Evolutionary conservation across 768 basidiomycete genomes (phyloP).

Genomic region (Pulveroboletus sp.): DNA sequence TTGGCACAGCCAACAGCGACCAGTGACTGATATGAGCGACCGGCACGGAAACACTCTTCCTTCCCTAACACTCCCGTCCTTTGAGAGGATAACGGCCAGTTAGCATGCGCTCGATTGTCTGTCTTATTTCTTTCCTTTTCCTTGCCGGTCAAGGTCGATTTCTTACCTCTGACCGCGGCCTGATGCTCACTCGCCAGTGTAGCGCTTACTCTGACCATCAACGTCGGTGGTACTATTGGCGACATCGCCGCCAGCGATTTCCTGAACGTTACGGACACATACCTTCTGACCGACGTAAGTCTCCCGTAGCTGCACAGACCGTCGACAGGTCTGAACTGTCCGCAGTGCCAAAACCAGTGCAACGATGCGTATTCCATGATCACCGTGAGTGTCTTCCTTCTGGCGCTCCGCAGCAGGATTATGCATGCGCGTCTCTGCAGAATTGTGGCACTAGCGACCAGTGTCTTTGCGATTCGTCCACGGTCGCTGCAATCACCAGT

Average conservation of each 20-base stretch:
- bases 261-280: slow-evolving; percentile 36
- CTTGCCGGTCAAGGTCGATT: slow-evolving; percentile 59
- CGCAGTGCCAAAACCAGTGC: slow-evolving; percentile 29
- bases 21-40: too few relatives aligned
- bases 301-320: neutral
- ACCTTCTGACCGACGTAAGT: slow-evolving; percentile 30
- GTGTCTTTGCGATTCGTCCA: slow-evolving; percentile 52
- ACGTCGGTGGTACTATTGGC: slow-evolving; percentile 35
- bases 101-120: slow-evolving; percentile 28
- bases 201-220: slow-evolving; percentile 49
- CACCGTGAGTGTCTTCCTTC: slow-evolving; percentile 15
- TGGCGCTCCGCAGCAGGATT: neutral
- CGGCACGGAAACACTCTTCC: neutral
- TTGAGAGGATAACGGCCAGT: slow-evolving; percentile 31
- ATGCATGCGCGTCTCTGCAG: slow-evolving; percentile 14
- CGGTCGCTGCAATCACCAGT: slow-evolving; percentile 39
- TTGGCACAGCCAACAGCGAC: too few relatives aligned
- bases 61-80: slow-evolving; percentile 24
- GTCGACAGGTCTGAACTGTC: neutral
- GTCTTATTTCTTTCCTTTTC: slow-evolving; percentile 32
- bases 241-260: slow-evolving; percentile 42
- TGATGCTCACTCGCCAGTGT: neutral
- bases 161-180: neutral
- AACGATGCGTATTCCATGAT: slow-evolving; percentile 21
- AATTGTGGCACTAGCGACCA: slow-evolving; percentile 42